These are phyloP conservation scores for Secale cereale DNA, from an alignment of 176 grass and related monocot genomes.

Conservation along the genomic window DNA sequence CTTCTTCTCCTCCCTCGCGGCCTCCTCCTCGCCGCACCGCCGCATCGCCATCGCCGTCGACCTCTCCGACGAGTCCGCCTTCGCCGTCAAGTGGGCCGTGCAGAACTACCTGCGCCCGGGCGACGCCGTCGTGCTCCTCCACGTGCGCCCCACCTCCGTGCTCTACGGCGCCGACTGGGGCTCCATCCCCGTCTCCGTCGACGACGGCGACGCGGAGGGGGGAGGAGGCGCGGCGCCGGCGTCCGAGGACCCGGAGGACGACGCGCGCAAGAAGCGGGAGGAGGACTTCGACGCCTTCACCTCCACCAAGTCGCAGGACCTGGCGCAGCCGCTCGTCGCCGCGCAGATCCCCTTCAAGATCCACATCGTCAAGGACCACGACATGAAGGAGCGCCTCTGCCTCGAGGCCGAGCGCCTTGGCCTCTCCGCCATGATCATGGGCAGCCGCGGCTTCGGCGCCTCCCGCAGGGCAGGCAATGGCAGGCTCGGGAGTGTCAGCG, in stretches of 20 bases:
- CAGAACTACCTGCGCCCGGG: constrained; percentile 95
- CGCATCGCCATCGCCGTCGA: constrained; percentile 88
- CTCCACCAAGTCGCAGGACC: constrained; percentile 69
- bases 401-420: constrained; percentile 83
- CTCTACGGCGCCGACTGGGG: constrained; percentile 96
- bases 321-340: constrained; percentile 75
- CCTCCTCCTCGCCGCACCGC: constrained; percentile 52
- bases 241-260: constrained; percentile 46
- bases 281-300: constrained; percentile 90
- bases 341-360: constrained; percentile 86
- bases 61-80: constrained; percentile 92
- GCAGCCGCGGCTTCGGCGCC: constrained; percentile 87
- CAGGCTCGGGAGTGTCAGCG: constrained; percentile 82
- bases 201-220: background rate
- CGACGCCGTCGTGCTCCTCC: constrained; percentile 84
- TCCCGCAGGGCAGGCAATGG: constrained; percentile 59
- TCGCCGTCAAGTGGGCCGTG: constrained; percentile 83
- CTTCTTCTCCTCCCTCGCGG: constrained; percentile 54
- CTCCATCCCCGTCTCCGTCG: constrained; percentile 55
- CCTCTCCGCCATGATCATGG: constrained; percentile 87
- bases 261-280: constrained; percentile 61
- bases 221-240: background rate
- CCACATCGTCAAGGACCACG: constrained; percentile 94
- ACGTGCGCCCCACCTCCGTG: constrained; percentile 74
- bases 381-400: constrained; percentile 97